Evolutionary conservation across 2,329 filamentous ascomycete genomes (phyloP), one percentile per base, ranked within the genome.

Genomic region (Cytospora piceae): DNA sequence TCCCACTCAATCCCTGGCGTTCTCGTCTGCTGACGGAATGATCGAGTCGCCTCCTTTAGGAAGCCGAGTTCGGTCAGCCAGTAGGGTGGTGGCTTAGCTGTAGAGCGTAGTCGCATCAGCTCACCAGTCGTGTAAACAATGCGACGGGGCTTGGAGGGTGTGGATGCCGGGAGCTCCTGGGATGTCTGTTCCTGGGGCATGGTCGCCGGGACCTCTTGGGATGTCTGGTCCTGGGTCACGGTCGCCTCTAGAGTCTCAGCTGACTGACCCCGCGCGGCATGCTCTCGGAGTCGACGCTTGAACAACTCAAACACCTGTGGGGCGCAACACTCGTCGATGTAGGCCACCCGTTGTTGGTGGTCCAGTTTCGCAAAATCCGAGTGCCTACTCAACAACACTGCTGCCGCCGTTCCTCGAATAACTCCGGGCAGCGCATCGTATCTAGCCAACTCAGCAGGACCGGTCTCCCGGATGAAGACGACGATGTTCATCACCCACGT

Each of bases 51-150:
- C 39, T 63, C 53, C 0, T 51, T 56, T 0, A 64, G 51, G 15
- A 54, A 66, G 20, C 59, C 24, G 15, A 61, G 42, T n/a, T 63
- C 55, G 2, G 52, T 14, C 52, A 68, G 39, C 22, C 20, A 60
- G 5, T 14, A 2, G 14, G 51, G 63, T 29, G 60, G 56, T 2
- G 29, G n/a, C 4, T n/a, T 27, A 2, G 59, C 56, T 8, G 17
- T 17, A 37, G 34, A 51, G 1, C 61, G 56, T 17, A 68, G 51
- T 2, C 34, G 39, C 0, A 66, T 51, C 4, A 68, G 46, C 52
- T 61, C 29, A 6, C 58, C 27, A 4, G 54, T 42, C 17, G 51
- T 39, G 31, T 68, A 68, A 9, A 20, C 34, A 1, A 27, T 24
- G 2, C 37, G 39, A 27, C 1, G 22, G 7, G 8, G 14, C 57